Evolutionary conservation across 805 yeast species (phyloP).

Genomic region (Ogataea nitratoaversa): DNA sequence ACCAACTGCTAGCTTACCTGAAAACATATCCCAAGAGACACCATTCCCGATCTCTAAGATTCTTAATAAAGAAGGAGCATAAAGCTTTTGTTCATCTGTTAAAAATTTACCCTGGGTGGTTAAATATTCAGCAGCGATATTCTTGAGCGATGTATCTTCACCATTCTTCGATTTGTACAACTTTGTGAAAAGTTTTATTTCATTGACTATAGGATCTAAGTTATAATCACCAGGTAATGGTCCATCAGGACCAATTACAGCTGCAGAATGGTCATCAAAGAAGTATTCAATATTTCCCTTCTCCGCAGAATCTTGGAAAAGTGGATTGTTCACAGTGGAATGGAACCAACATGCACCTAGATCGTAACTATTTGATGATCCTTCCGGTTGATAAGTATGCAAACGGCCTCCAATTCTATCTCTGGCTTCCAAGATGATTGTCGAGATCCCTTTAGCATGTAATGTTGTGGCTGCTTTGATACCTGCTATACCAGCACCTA

Average conservation of each 20-base stretch:
- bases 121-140: conserved; percentile 22
- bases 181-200: conserved; percentile 29
- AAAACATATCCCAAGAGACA: conserved; percentile 27
- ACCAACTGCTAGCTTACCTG: conserved; percentile 23
- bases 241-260: conserved; percentile 24
- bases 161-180: conserved; percentile 18
- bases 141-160: conserved; percentile 21
- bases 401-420: conserved; percentile 45
- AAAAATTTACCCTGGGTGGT: conserved; percentile 14
- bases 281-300: conserved; percentile 21
- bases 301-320: conserved; percentile 29
- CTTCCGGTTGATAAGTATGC: conserved; percentile 25
- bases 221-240: conserved; percentile 23
- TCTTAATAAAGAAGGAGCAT: conserved; percentile 27
- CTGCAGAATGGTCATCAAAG: conserved; percentile 34
- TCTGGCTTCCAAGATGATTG: conserved; percentile 43
- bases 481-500: conserved; percentile 54
- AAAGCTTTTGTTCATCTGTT: conserved; percentile 23
- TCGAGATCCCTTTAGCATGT: conserved; percentile 28
- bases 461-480: conserved; percentile 43
- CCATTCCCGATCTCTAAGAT: conserved; percentile 28
- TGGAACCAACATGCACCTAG: conserved; percentile 57
- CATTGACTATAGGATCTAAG: conserved; percentile 31
- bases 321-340: conserved; percentile 39
- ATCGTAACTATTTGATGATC: conserved; percentile 33